Percentiles rank a stretch among this genome's conserved stretches.
Conservation (phyloP, 768 basidiomycete species). For the Crassisporium funariophilum region DNA sequence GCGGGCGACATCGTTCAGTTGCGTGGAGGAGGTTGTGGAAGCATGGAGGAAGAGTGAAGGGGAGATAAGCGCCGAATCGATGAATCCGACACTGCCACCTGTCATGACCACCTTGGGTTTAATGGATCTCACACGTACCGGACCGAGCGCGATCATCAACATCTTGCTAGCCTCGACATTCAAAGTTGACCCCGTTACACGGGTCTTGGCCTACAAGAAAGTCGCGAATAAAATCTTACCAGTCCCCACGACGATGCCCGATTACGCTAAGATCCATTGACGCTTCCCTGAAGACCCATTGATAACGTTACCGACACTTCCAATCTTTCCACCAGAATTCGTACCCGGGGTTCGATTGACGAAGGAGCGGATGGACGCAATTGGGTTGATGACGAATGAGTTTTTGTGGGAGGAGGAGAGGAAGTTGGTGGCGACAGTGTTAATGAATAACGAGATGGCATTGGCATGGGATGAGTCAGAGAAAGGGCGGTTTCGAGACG, state of each 20-base stretch:
- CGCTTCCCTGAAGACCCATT: conserved; percentile 14
- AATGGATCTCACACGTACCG: not conserved
- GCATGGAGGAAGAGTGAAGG: not conserved
- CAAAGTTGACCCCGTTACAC: not conserved
- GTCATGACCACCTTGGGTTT: not conserved
- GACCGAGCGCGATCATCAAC: not conserved
- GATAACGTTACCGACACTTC: conserved; percentile 1
- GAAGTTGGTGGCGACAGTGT: conserved; percentile 32
- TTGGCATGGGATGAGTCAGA: conserved; percentile 44
- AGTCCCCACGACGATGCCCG: conserved; percentile 2
- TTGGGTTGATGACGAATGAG: conserved; percentile 14
- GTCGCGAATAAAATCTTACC: conserved; percentile 8
- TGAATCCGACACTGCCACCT: not conserved
- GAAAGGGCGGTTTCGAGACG: conserved; percentile 31
- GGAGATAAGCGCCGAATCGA: not conserved
- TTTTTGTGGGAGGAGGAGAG: conserved; percentile 37
- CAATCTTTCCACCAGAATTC: conserved; percentile 11
- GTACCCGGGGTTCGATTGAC: conserved; percentile 19
- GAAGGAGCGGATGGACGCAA: conserved; percentile 14
- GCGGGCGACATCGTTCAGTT: no score
- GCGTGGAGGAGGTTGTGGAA: not conserved
- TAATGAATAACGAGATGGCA: conserved; percentile 29
- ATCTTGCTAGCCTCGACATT: not conserved
- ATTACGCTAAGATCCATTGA: conserved; percentile 10
- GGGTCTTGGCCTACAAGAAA: conserved; percentile 4